Evolutionary conservation across 176 grass and related monocot genomes (phyloP), one percentile per base, ranked within the genome.

Genomic region (Oryza coarctata): DNA sequence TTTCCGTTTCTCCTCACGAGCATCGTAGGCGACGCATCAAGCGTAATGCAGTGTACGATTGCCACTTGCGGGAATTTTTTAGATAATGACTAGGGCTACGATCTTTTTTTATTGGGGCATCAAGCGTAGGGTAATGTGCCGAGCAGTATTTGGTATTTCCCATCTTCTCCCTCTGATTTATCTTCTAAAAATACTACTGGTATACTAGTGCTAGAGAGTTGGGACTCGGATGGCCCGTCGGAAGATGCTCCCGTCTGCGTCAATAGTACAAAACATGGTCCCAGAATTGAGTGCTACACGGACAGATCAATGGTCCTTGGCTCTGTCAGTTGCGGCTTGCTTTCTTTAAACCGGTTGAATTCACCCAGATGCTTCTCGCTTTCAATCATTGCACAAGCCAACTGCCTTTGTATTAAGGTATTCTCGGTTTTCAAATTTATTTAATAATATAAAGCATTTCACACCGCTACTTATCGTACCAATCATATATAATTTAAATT

Each of bases 221-320:
- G 50, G 52, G 57, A 32, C 77, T 29, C 9, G 65, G 30, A 39
- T 43, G 5, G 30, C 31, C 8, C 6, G 5, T 40, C 13, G 35
- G 81, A 79, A 74, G 81, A 88, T 69, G 81, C 62, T 49, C 47
- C 75, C 36, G 49, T 88, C 69, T 49, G 23, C 38, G 23, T 88
- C 87, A 49, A 60, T 60, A 38, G 60, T 64, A 22, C 29, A 60
- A 60, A 60, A 22, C 17, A 68, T 79, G 75, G 44, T 38, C 81
- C 86, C 85, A 38, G 28, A 17, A 62, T 60, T 60, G 45, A 22
- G 29, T 71, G 55, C 63, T 25, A 62, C 61, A 22, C 73, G 31
- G 66, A 26, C 61, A 30, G 34, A n/a, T 55, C 20, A 58, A 41
- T 39, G 75, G 81, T 80, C 81, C 50, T 87, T 43, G 31, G 41